A percentile compares a stretch with the other conserved stretches of the same genome.
Conservation (phyloP, 345 rosid genomes). For the Syzygium aromaticum region DNA sequence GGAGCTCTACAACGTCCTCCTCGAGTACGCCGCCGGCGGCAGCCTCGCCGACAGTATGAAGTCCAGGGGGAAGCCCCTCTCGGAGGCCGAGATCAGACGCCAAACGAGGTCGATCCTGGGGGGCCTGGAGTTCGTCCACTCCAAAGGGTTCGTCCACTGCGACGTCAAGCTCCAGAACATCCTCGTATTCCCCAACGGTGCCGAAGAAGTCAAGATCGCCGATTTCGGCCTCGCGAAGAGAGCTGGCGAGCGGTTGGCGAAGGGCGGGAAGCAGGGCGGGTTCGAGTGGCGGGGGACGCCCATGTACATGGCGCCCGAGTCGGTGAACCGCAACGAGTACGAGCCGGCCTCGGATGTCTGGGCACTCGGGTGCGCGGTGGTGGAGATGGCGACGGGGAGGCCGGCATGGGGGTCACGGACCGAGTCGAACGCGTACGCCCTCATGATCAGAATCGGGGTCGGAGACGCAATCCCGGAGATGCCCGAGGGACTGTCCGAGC, state of each 20-base stretch:
- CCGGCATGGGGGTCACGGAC: slow-evolving; percentile 43
- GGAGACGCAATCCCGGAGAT: slow-evolving; percentile 46
- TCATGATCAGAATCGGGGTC: slow-evolving; percentile 52
- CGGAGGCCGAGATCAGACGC: slow-evolving; percentile 42
- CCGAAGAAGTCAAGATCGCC: slow-evolving; percentile 33
- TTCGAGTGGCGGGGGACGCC: slow-evolving; percentile 62
- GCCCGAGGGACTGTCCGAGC: slow-evolving; percentile 45
- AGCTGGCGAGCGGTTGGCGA: not conserved
- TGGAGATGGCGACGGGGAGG: slow-evolving; percentile 71
- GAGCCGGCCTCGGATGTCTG: slow-evolving; percentile 75
- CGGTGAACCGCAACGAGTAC: slow-evolving; percentile 42
- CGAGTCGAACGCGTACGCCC: slow-evolving; percentile 19
- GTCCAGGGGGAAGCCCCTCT: slow-evolving; percentile 25
- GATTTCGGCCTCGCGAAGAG: slow-evolving; percentile 75
- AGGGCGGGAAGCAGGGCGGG: not conserved
- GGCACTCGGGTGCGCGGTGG: slow-evolving; percentile 72
- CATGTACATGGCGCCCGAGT: slow-evolving; percentile 73
- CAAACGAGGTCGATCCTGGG: slow-evolving; percentile 43
- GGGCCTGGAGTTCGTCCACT: slow-evolving; percentile 50
- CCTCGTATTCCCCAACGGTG: slow-evolving; percentile 26
- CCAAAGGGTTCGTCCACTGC: slow-evolving; percentile 53
- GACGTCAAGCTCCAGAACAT: slow-evolving; percentile 20
- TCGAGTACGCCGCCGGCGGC: slow-evolving; percentile 73
- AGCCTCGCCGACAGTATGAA: slow-evolving; percentile 28
- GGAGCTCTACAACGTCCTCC: slow-evolving; percentile 42